Conservation (phyloP, 192 early-diverging fungal species). For the Glomus cerebriforme region DNA sequence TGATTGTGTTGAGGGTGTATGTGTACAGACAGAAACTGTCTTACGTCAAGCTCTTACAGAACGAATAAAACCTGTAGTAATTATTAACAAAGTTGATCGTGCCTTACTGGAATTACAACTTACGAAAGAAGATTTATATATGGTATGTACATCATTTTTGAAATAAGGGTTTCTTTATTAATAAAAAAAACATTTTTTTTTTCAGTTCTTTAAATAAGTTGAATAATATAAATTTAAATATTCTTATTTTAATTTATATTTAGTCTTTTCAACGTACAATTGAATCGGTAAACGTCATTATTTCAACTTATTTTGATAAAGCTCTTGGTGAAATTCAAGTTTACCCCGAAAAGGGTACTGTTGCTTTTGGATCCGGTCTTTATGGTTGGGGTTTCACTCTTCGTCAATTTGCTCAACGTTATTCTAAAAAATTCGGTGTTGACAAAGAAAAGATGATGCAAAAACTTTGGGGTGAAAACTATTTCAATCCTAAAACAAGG, state of each 20-base stretch:
- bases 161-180: no score
- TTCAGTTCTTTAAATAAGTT: no score
- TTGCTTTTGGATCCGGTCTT: conserved; percentile 97
- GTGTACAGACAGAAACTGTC: conserved; percentile 99
- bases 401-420: conserved; percentile 93
- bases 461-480: conserved; percentile 98
- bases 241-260: conserved; percentile 1
- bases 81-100: conserved; percentile 99
- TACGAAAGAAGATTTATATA: conserved; percentile 94
- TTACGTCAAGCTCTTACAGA: conserved; percentile 97
- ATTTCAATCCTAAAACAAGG: conserved; percentile 97
- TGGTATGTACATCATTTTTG: conserved; percentile 46
- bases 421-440: conserved; percentile 98
- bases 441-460: conserved; percentile 94
- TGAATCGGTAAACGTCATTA: conserved; percentile 97
- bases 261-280: conserved; percentile 93
- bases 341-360: conserved; percentile 92
- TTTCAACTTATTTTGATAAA: conserved; percentile 90
- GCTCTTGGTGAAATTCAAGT: conserved; percentile 89
- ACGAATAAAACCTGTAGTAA: conserved; percentile 95
- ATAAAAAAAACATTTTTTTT: no score
- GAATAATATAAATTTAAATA: conserved; percentile 26
- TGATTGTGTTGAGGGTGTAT: conserved; percentile 97
- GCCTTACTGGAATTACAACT: conserved; percentile 95
- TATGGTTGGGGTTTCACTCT: conserved; percentile 99